A percentile compares a stretch with the other conserved stretches of the same genome.
Conservation (phyloP, 2,329 filamentous ascomycete species). For the Aureobasidium leucospermi region DNA sequence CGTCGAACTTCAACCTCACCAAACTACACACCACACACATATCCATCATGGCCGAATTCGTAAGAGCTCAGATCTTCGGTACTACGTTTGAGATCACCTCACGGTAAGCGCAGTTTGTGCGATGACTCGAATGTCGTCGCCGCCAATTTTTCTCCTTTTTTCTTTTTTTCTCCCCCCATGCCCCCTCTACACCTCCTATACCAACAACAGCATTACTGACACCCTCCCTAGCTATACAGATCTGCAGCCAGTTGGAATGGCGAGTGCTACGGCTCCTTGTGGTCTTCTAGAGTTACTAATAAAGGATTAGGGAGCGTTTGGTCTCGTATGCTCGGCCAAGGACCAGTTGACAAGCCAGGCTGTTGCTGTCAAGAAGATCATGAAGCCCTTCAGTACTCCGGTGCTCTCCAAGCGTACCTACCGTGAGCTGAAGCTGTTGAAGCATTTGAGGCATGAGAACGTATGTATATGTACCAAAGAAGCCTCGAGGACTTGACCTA, state of each 20-base stretch:
- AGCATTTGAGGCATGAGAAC: slow-evolving; percentile 95
- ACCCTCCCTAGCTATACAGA: slow-evolving; percentile 71
- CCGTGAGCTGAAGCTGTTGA: slow-evolving; percentile 91
- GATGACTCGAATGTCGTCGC: background rate
- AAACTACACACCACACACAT: slow-evolving; percentile 11
- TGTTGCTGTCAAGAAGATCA: slow-evolving; percentile 99
- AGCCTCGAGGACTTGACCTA: background rate
- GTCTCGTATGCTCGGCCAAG: slow-evolving; percentile 93
- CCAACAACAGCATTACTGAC: background rate
- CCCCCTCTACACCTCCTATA: background rate
- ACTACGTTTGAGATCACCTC: slow-evolving; percentile 99
- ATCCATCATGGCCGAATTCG: slow-evolving; percentile 90
- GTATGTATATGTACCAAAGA: slow-evolving; percentile 41
- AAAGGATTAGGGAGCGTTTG: slow-evolving; percentile 64
- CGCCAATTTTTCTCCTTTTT: too few species aligned
- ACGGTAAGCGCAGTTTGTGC: slow-evolving; percentile 51
- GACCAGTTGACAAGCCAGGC: slow-evolving; percentile 96
- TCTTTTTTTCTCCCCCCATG: background rate
- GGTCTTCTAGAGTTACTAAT: background rate
- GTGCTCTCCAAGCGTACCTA: slow-evolving; percentile 97
- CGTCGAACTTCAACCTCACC: background rate
- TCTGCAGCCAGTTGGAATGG: slow-evolving; percentile 95
- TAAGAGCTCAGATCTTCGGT: slow-evolving; percentile 97
- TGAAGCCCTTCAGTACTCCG: slow-evolving; percentile 99
- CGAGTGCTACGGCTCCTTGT: background rate